These are phyloP conservation scores for Podila epigama DNA, from an alignment of 192 early-diverging fungal species.

Conservation along the genomic window DNA sequence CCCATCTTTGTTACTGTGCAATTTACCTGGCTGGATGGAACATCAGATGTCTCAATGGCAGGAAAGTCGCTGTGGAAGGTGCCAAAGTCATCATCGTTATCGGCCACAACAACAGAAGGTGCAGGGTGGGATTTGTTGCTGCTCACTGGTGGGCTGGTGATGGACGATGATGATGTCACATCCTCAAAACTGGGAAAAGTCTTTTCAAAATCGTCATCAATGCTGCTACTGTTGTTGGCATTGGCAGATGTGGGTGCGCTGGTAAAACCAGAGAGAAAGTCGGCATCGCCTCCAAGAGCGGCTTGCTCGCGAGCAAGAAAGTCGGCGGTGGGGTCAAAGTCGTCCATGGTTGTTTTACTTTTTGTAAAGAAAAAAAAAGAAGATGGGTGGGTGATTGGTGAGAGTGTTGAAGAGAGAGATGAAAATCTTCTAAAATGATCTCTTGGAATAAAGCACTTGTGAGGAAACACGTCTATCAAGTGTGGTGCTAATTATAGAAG, in stretches of 20 bases:
- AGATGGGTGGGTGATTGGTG: background rate
- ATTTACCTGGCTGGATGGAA: conserved; percentile 31
- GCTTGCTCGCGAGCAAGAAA: conserved; percentile 82
- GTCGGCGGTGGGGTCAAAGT: conserved; percentile 72
- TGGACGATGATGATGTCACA: conserved; percentile 15
- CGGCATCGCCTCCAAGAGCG: conserved; percentile 73
- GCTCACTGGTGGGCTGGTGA: conserved; percentile 19
- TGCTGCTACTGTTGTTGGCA: conserved; percentile 19
- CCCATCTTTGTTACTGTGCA: background rate
- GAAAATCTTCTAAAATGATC: background rate
- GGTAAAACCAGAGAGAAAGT: conserved; percentile 57
- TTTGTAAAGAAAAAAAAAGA: background rate
- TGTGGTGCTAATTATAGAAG: no score
- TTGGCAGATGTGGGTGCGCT: conserved; percentile 17
- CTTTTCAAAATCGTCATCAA: conserved; percentile 24
- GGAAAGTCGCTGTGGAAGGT: conserved; percentile 42
- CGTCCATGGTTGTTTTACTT: conserved; percentile 29
- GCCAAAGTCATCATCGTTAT: conserved; percentile 45
- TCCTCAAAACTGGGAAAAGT: conserved; percentile 39
- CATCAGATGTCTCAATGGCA: conserved; percentile 39
- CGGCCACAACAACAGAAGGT: conserved; percentile 11
- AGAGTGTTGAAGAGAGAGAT: background rate
- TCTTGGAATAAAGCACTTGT: no score
- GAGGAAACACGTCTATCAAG: conserved; percentile 3
- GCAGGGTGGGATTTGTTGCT: background rate